Evolutionary conservation across 306 rosid genomes (phyloP).

Genomic region (Malus fusca): DNA sequence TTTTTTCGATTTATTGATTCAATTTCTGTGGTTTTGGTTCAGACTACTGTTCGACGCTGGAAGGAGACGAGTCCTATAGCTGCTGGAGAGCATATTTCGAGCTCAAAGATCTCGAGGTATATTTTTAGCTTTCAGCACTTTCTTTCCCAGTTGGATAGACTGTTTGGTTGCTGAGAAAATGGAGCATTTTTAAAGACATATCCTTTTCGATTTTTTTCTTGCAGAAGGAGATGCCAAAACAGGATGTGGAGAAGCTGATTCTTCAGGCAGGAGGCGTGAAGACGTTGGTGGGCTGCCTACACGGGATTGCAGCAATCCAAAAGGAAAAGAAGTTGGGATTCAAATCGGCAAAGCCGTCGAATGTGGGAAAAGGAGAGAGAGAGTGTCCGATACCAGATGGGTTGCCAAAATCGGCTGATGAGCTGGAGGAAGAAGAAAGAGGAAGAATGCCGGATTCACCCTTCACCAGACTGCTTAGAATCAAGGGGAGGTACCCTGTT

Average conservation of each 20-base stretch:
- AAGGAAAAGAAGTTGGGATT: slow-evolving; percentile 33
- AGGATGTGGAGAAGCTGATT: slow-evolving; percentile 69
- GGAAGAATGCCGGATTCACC: slow-evolving; percentile 76
- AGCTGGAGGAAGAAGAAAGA: slow-evolving; percentile 63
- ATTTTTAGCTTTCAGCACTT: background rate
- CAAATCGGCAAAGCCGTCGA: slow-evolving; percentile 10
- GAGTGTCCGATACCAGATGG: slow-evolving; percentile 80
- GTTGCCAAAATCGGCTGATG: slow-evolving; percentile 64
- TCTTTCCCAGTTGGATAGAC: background rate
- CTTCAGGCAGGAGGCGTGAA: slow-evolving; percentile 61
- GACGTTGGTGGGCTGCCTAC: slow-evolving; percentile 64
- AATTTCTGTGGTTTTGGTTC: background rate
- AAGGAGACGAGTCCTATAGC: slow-evolving; percentile 77
- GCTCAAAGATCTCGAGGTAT: slow-evolving; percentile 75
- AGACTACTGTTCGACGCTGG: slow-evolving; percentile 81
- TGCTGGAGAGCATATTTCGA: slow-evolving; percentile 96
- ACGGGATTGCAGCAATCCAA: slow-evolving; percentile 43
- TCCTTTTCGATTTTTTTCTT: background rate
- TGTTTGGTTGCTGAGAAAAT: background rate
- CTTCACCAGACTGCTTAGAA: slow-evolving; percentile 58
- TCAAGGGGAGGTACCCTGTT: slow-evolving; percentile 64
- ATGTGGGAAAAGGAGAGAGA: slow-evolving; percentile 9
- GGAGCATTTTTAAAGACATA: background rate
- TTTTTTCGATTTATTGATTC: background rate
- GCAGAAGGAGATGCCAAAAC: slow-evolving; percentile 57